Evolutionary conservation across 2,329 filamentous ascomycete genomes (phyloP).

Genomic region (Diaporthe amygdali): DNA sequence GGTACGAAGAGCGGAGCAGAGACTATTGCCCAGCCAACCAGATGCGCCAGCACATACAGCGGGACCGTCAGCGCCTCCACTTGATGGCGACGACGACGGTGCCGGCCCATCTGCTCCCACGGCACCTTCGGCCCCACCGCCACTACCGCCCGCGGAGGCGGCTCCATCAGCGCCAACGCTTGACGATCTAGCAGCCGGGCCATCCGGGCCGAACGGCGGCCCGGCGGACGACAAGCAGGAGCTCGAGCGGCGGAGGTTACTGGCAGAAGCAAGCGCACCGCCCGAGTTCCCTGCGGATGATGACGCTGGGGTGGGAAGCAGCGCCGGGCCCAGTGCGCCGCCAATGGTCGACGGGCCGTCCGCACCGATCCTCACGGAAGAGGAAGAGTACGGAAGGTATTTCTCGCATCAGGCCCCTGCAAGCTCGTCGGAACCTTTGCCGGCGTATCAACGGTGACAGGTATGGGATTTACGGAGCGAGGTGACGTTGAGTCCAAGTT

Average conservation of each 20-base stretch:
- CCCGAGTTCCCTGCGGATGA: conserved; percentile 61
- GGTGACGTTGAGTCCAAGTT: background rate
- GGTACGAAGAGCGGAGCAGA: conserved; percentile 76
- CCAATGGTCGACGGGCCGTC: conserved; percentile 45
- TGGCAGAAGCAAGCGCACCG: conserved; percentile 69
- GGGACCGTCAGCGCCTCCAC: conserved; percentile 44
- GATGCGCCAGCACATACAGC: conserved; percentile 42
- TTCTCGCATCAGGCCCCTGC: conserved; percentile 17
- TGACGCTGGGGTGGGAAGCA: conserved; percentile 38
- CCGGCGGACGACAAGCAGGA: conserved; percentile 79
- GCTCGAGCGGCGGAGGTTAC: conserved; percentile 69
- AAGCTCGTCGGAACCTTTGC: conserved; percentile 13
- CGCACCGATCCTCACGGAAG: conserved; percentile 63
- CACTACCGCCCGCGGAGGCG: background rate
- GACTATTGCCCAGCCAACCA: conserved; percentile 81
- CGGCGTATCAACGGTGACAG: conserved; percentile 24
- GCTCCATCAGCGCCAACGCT: conserved; percentile 48
- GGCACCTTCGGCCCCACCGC: conserved; percentile 21
- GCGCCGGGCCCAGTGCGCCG: conserved; percentile 29
- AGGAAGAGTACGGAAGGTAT: conserved; percentile 46
- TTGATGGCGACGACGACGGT: conserved; percentile 44
- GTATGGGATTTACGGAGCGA: background rate
- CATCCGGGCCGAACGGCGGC: conserved; percentile 29
- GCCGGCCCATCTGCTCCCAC: conserved; percentile 36
- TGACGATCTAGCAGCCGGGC: conserved; percentile 44